Conservation (phyloP, 73 alveolate species). For the Diophrys appendiculata region DNA sequence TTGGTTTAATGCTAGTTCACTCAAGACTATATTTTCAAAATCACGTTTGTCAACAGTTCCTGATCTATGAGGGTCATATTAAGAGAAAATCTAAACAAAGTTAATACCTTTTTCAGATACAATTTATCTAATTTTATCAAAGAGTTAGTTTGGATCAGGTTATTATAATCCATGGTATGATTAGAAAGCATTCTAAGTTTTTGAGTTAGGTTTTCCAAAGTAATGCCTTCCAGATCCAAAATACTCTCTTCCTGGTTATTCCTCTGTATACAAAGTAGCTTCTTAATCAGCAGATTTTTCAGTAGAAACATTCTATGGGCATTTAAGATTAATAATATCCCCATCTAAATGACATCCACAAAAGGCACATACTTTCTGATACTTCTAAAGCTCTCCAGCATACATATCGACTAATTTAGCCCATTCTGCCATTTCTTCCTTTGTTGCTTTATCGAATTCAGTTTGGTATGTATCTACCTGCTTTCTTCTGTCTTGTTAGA, state of each 20-base stretch:
- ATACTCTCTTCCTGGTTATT: neutral
- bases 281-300: neutral
- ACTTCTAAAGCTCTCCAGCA: conserved; percentile 78
- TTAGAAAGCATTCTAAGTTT: too few relatives aligned
- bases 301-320: conserved; percentile 50
- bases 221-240: neutral
- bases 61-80: too few relatives aligned
- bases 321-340: conserved; percentile 68
- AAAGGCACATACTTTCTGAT: conserved; percentile 77
- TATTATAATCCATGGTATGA: too few relatives aligned
- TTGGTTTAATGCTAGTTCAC: too few relatives aligned
- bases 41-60: too few relatives aligned
- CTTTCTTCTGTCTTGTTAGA: conserved; percentile 65
- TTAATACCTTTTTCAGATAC: too few relatives aligned
- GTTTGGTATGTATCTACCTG: conserved; percentile 57
- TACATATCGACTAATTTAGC: conserved; percentile 78
- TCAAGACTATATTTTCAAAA: too few relatives aligned
- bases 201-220: neutral
- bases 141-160: too few relatives aligned
- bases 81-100: too few relatives aligned
- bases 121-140: too few relatives aligned
- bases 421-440: conserved; percentile 84
- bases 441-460: conserved; percentile 66
- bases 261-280: neutral
- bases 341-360: conserved; percentile 83